These are phyloP conservation scores for Monilinia fructicola DNA, from an alignment of 2,329 filamentous ascomycete species.

Conservation along the genomic window DNA sequence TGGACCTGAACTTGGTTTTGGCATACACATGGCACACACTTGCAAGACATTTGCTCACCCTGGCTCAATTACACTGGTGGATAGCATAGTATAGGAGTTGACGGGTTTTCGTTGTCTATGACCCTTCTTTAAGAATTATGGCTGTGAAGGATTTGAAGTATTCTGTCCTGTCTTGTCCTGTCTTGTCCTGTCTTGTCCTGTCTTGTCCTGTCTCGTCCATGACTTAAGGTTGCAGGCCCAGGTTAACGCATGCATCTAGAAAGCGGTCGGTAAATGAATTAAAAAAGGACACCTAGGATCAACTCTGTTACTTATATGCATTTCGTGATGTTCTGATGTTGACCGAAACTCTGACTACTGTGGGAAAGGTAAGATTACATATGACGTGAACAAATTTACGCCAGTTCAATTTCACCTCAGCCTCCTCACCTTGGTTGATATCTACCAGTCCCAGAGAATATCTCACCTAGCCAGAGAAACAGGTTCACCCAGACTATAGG, in stretches of 20 bases:
- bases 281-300: neutral
- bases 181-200: no score
- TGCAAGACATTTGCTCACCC: constrained; percentile 7
- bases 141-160: neutral
- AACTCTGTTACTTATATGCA: neutral
- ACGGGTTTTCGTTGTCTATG: neutral
- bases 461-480: neutral
- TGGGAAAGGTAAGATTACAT: neutral
- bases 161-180: neutral
- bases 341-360: neutral
- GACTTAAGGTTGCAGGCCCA: neutral
- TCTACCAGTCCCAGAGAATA: neutral
- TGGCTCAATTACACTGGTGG: neutral
- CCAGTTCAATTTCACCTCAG: neutral
- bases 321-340: neutral
- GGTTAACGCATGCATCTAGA: constrained; percentile 3
- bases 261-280: neutral
- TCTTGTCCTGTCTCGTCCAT: neutral
- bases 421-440: neutral
- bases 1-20: constrained; percentile 20
- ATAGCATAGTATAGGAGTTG: constrained; percentile 16
- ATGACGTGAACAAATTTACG: no score
- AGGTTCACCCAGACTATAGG: neutral
- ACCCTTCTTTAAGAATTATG: neutral
- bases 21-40: constrained; percentile 13